Conservation (phyloP, 495 filamentous ascomycete species). For the Neurospora sp. region DNA sequence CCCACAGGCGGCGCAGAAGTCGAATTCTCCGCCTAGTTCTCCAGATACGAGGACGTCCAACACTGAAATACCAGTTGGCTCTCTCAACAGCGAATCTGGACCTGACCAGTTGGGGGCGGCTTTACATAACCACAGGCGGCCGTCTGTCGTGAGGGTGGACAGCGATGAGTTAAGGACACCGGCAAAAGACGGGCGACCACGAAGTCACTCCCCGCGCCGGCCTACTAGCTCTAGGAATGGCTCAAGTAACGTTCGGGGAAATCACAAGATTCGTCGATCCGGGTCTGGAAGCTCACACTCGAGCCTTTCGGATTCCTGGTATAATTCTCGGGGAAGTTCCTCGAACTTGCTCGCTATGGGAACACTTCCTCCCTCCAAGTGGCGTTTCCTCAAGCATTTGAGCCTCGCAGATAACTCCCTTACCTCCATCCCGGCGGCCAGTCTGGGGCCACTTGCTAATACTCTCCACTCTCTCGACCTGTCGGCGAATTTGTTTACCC, state of each 20-base stretch:
- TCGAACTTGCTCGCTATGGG: constrained; percentile 59
- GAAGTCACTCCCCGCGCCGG: constrained; percentile 74
- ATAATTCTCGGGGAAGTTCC: constrained; percentile 52
- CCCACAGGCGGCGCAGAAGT: constrained; percentile 45
- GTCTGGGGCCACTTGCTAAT: constrained; percentile 71
- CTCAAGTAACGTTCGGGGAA: constrained; percentile 50
- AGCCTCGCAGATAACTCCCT: constrained; percentile 86
- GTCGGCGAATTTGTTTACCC: constrained; percentile 80
- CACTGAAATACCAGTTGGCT: constrained; percentile 35
- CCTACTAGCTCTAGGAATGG: constrained; percentile 61
- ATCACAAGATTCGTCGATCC: constrained; percentile 68
- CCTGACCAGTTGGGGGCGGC: constrained; percentile 24
- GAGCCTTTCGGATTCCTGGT: constrained; percentile 62
- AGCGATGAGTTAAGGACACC: constrained; percentile 31
- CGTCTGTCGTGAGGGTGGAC: constrained; percentile 29
- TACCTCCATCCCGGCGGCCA: constrained; percentile 61
- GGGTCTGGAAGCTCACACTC: constrained; percentile 90
- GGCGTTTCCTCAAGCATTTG: constrained; percentile 86
- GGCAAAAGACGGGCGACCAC: constrained; percentile 36
- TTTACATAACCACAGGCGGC: constrained; percentile 25
- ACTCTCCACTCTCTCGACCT: constrained; percentile 85
- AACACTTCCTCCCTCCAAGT: constrained; percentile 72
- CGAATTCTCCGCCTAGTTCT: constrained; percentile 54
- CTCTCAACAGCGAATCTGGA: constrained; percentile 32
- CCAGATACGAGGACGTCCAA: constrained; percentile 45